These are phyloP conservation scores for Cryptosporidium canis DNA, from an alignment of 169 alveolate species.

Conservation along the genomic window DNA sequence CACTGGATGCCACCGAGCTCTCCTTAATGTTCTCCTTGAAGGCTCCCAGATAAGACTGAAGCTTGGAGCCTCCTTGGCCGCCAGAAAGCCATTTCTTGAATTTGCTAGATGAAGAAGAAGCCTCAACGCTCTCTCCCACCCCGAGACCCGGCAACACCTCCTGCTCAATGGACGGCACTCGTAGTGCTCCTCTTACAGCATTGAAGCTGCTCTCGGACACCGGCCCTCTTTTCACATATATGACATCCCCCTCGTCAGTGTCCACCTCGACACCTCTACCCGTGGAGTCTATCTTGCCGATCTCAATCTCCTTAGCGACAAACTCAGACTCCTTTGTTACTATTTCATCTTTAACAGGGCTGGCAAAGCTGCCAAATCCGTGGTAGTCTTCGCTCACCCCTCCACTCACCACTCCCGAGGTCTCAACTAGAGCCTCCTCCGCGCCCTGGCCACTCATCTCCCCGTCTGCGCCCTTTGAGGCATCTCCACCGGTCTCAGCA, in stretches of 20 bases:
- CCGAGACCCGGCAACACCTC: background rate
- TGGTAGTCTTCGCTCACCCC: background rate
- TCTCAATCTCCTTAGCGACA: background rate
- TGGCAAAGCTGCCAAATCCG: no score
- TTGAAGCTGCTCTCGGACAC: slow-evolving; percentile 5
- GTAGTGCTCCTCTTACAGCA: background rate
- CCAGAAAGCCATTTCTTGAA: slow-evolving; percentile 21
- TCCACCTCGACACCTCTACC: background rate
- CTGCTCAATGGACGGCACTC: background rate
- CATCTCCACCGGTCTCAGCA: background rate
- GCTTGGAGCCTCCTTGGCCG: background rate
- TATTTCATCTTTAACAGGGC: background rate
- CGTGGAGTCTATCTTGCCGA: background rate
- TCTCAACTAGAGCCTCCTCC: background rate
- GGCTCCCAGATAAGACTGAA: background rate
- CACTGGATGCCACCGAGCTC: background rate
- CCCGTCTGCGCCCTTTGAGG: background rate
- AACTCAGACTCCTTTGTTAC: background rate
- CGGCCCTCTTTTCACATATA: slow-evolving; percentile 15
- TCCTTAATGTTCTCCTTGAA: background rate
- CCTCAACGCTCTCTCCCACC: background rate
- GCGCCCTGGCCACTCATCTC: background rate
- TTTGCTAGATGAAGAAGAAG: background rate
- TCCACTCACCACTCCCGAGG: background rate
- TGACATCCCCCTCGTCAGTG: background rate